phyloP scores from a whole-genome alignment of 352 stramenopile species.

The Pythium oligandrum region DNA sequence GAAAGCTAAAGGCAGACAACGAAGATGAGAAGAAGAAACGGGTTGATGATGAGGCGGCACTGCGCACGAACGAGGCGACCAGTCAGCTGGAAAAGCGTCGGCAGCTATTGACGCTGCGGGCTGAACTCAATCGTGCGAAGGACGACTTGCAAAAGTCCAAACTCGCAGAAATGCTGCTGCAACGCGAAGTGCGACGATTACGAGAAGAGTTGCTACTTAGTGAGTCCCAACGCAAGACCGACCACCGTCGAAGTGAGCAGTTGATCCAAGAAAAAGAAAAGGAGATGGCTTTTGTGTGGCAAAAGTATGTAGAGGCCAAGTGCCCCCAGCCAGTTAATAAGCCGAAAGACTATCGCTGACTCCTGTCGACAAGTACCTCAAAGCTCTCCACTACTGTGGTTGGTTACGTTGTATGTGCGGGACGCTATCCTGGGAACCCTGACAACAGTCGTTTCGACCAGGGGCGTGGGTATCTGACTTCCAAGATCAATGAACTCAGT shows the following conservation, averaged over 20 bases:
- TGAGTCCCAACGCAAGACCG: constrained; percentile 48
- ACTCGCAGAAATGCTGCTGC: constrained; percentile 37
- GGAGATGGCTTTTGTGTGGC: constrained; percentile 66
- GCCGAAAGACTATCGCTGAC: not conserved
- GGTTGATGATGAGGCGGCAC: constrained; percentile 23
- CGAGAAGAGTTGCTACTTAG: constrained; percentile 59
- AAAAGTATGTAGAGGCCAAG: constrained; percentile 54
- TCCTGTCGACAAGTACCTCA: too few species aligned
- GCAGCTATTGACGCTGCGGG: constrained; percentile 25
- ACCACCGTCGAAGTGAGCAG: constrained; percentile 44
- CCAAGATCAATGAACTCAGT: too few species aligned
- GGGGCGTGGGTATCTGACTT: too few species aligned
- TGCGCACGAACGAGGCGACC: constrained; percentile 24
- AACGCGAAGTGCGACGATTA: constrained; percentile 44
- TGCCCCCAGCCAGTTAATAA: not conserved
- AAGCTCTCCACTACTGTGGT: too few species aligned
- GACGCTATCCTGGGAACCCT: too few species aligned
- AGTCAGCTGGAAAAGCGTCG: constrained; percentile 26
- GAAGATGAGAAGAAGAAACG: constrained; percentile 6
- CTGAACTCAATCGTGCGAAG: constrained; percentile 23
- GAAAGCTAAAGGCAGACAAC: not conserved
- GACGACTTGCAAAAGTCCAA: constrained; percentile 33
- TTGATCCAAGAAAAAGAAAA: constrained; percentile 51
- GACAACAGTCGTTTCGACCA: too few species aligned
- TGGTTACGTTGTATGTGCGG: too few species aligned